Evolutionary conservation across 2,329 filamentous ascomycete genomes (phyloP).

Genomic region (Niveomyces coronatus): DNA sequence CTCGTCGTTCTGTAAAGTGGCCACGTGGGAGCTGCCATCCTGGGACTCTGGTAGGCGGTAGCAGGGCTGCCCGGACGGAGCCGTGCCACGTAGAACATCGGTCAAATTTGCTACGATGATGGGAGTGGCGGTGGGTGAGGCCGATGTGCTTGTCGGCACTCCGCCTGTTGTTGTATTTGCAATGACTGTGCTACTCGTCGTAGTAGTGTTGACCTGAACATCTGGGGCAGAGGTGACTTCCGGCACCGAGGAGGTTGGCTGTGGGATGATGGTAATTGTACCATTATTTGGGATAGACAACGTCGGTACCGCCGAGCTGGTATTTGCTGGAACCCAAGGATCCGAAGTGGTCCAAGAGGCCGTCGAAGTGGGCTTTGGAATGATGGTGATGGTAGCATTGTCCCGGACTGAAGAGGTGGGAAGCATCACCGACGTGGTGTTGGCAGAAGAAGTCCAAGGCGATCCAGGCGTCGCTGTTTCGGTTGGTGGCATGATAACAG

Average conservation of each 20-base stretch:
- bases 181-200: neutral
- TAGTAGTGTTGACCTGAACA: too few relatives aligned
- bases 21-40: constrained; percentile 16
- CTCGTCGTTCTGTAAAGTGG: constrained; percentile 22
- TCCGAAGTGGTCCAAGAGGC: neutral
- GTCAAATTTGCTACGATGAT: constrained; percentile 7
- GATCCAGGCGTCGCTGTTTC: neutral
- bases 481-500: neutral
- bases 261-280: neutral
- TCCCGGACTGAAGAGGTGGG: neutral
- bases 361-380: neutral
- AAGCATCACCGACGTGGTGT: neutral
- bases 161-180: neutral
- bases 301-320: neutral
- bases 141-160: neutral
- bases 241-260: neutral
- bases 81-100: constrained; percentile 3
- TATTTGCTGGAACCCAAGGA: neutral
- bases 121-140: neutral
- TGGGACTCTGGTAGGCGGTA: constrained; percentile 18
- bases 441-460: neutral
- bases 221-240: too few relatives aligned
- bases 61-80: constrained; percentile 14
- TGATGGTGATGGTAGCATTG: neutral
- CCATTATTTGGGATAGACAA: neutral